Evolutionary conservation across 169 alveolate genomes (phyloP), one percentile per base, ranked within the genome.

Genomic region (Plasmodium sp.): DNA sequence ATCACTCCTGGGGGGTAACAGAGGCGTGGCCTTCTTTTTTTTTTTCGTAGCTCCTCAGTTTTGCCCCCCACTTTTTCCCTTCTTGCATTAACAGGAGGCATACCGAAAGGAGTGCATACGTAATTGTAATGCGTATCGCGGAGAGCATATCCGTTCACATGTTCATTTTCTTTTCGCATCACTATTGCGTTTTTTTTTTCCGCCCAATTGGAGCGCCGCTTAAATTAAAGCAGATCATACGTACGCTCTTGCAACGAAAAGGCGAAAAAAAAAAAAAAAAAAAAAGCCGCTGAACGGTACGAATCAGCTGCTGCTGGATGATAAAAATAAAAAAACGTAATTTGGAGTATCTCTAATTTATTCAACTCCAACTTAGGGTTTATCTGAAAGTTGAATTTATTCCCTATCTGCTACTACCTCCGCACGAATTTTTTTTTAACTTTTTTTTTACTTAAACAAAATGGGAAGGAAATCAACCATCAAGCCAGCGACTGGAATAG

Each of bases 381-480:
- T 56, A 22, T 62, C 14, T 62, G 31, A 62, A 62, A 62, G 75
- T 62, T 62, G 1, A 62, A 62, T 7, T 22, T 74, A 14, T 74
- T 33, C 22, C 43, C 43, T 9, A 34, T n/a, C 9, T 74, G 18
- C 83, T 74, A 27, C 67, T 83, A 58, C 12, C 43, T 34, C 74
- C 36, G 36, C n/a, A 39, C 22, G 27, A 12, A 14, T 33, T 54
- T 33, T 81, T 81, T 58, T 83, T 83, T 62, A n/a, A 10, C 45
- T 54, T 16, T 82, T 67, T 83, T 67, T 62, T 14, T n/a, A n/a
- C 77, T 45, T 36, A 7, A 31, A 56, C 27, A 88, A 88, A 88
- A 88, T 88, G 94, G 94, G 94, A 79, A 88, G 75, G 51, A 88
- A 88, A 88, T 77, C 94, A 80, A 56, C 94, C 5, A 88, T 56